These are phyloP conservation scores for Macadamia tetraphylla DNA, from an alignment of 164 flowering plant genomes.

Conservation along the genomic window DNA sequence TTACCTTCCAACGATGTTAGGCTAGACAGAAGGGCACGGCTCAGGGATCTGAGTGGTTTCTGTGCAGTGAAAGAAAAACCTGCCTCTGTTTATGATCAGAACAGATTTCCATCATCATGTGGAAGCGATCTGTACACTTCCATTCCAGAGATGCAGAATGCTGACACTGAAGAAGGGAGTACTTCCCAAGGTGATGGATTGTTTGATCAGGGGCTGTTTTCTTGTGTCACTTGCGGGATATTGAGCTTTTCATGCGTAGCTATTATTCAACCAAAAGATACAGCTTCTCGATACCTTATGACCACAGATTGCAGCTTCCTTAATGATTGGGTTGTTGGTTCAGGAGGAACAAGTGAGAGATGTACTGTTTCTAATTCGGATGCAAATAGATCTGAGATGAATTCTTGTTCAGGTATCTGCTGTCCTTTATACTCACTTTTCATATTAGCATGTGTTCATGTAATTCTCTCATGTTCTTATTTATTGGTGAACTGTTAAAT, in stretches of 20 bases:
- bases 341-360: constrained; percentile 28
- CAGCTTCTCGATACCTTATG: constrained; percentile 63
- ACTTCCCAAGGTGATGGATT: constrained; percentile 32
- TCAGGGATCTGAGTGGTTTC: constrained; percentile 26
- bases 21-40: constrained; percentile 28
- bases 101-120: constrained; percentile 16
- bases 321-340: constrained; percentile 45
- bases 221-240: constrained; percentile 94
- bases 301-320: constrained; percentile 70
- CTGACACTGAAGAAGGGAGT: constrained; percentile 18
- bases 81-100: constrained; percentile 26
- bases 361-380: constrained; percentile 14
- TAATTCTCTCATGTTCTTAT: not conserved
- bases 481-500: not conserved
- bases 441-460: not conserved
- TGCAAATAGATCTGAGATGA: constrained; percentile 22
- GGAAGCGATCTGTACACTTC: constrained; percentile 17
- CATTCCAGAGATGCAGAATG: constrained; percentile 14
- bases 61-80: constrained; percentile 42
- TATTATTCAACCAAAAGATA: constrained; percentile 72
- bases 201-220: constrained; percentile 68
- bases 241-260: constrained; percentile 82
- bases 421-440: constrained; percentile 2
- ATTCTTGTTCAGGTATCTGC: constrained; percentile 39
- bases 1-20: constrained; percentile 24